phyloP scores from a whole-genome alignment of 768 basidiomycete species.

The Amanita muscaria region DNA sequence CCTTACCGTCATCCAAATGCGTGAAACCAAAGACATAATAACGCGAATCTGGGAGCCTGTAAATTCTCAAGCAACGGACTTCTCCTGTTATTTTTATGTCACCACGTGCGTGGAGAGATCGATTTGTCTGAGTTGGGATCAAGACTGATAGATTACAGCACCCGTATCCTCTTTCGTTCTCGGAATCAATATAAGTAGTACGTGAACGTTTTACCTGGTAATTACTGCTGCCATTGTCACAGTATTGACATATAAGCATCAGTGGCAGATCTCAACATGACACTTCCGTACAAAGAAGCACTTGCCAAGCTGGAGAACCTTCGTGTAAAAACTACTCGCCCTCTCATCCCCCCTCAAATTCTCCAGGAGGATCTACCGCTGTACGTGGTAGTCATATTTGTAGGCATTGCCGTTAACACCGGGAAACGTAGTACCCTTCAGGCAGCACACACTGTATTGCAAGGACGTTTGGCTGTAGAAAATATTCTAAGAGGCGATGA shows the following conservation, averaged over 20 bases:
- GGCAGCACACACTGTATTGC: constrained; percentile 82
- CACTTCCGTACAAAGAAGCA: constrained; percentile 73
- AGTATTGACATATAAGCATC: constrained; percentile 10
- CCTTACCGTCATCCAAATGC: no score
- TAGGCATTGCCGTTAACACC: constrained; percentile 6
- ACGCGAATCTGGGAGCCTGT: background rate
- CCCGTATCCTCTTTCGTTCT: no score
- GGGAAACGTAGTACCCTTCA: constrained; percentile 48
- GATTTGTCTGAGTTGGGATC: no score
- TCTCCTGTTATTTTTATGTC: no score
- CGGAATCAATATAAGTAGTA: no score
- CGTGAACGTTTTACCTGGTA: background rate
- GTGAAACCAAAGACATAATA: background rate
- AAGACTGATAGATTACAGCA: no score
- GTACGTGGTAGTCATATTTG: constrained; percentile 31
- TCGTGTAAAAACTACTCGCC: constrained; percentile 78
- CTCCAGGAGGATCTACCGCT: constrained; percentile 89
- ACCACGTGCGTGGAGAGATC: no score
- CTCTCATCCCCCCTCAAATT: constrained; percentile 91
- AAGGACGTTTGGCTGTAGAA: constrained; percentile 74
- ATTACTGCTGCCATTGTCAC: background rate
- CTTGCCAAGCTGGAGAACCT: constrained; percentile 77
- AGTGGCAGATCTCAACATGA: constrained; percentile 51
- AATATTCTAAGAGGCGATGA: constrained; percentile 78
- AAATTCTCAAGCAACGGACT: no score